Percentiles rank a stretch among this genome's conserved stretches.
Conservation (phyloP, 257 asterid genomes). For the Scutellaria barbata region DNA sequence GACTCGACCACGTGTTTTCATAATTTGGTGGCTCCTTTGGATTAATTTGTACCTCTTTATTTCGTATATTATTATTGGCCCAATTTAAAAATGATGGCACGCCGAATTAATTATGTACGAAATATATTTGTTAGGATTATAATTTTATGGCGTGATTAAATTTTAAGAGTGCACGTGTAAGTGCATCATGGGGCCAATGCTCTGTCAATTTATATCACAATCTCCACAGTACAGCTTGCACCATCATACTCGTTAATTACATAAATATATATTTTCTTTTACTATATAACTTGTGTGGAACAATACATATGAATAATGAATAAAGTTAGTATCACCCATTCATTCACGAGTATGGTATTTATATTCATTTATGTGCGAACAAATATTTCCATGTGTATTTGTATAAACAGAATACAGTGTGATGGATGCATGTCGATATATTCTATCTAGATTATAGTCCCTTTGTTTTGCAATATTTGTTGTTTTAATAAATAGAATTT, state of each 20-base stretch:
- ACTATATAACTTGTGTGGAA: too few relatives aligned
- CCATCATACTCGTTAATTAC: background rate
- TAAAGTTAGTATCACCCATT: too few relatives aligned
- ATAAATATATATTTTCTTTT: too few relatives aligned
- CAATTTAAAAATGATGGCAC: conserved; percentile 18
- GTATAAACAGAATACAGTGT: background rate
- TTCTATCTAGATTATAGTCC: too few relatives aligned
- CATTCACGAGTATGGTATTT: too few relatives aligned
- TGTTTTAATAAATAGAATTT: too few relatives aligned
- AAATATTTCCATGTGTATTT: background rate
- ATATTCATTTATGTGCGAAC: background rate
- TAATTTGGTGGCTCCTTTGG: conserved; percentile 34
- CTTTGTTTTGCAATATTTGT: too few relatives aligned
- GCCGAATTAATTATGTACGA: conserved; percentile 24
- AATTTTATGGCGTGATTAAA: conserved; percentile 17
- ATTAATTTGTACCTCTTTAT: conserved; percentile 25
- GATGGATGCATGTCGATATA: too few relatives aligned
- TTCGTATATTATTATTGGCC: conserved; percentile 7
- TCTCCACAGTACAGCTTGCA: conserved; percentile 22
- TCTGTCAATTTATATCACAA: conserved; percentile 13
- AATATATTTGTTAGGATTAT: conserved; percentile 31
- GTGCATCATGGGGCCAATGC: conserved; percentile 26
- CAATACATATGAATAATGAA: too few relatives aligned
- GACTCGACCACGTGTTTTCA: conserved; percentile 40
- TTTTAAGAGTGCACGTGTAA: conserved; percentile 41